Base-by-base conservation (phyloP, 2,329 filamentous ascomycete species). In the Orbilia javanica region DNA sequence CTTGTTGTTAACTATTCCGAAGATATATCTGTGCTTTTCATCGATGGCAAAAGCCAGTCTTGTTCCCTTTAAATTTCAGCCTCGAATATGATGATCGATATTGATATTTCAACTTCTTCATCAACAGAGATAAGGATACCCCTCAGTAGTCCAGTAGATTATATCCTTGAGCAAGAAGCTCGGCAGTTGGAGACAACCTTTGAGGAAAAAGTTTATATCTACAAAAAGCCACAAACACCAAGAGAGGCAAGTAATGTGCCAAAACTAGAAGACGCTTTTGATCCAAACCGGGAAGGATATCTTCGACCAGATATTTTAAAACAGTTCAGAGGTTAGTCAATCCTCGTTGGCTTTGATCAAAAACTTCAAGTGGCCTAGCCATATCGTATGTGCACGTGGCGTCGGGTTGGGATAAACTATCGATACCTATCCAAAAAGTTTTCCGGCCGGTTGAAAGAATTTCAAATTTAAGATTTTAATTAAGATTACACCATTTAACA, bases 281-380 rank as follows among this genome's bases (percentile, higher is more conserved):
- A 60, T 34, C 55, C 34, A 20, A 3, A 42, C 7, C 34, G 55
- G 11, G 34, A 42, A 3, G 55, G 55, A 2, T 60, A 60, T 27
- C 55, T 60, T 25, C 11, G 20, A n/a, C 34, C 55, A n/a, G 31
- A 27, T 42, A 42, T 60, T 6, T 10, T 60, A 34, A 60, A 42
- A 4, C 34, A 60, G 8, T 60, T 60, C 42, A 31, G 55, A 60
- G 55, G 55, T 60, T 27, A 25, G 55, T 60, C n/a, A n/a, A n/a
- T n/a, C n/a, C n/a, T n/a, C n/a, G n/a, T n/a, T n/a, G n/a, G n/a
- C n/a, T n/a, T n/a, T n/a, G n/a, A n/a, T n/a, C n/a, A n/a, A n/a
- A n/a, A n/a, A n/a, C n/a, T n/a, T n/a, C n/a, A n/a, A n/a, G n/a
- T n/a, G n/a, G n/a, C n/a, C n/a, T n/a, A n/a, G n/a, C n/a, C n/a